Evolutionary conservation across 176 grass and related monocot species (phyloP).

Genomic region (Eragrostis curvula): DNA sequence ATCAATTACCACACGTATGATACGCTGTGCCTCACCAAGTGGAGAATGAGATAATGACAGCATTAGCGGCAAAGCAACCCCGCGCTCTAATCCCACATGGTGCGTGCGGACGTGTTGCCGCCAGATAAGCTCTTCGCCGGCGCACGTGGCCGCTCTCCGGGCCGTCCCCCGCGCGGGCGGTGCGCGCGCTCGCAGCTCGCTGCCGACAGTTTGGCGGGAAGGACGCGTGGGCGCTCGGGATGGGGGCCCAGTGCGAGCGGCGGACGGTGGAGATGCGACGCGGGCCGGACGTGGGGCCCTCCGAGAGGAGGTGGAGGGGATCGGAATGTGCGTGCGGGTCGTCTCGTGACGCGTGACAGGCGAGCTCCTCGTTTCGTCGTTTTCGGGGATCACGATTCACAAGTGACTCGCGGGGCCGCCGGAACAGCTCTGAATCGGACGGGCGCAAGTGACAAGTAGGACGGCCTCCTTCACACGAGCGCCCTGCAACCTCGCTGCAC

Average conservation of each 20-base stretch:
- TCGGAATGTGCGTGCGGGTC: conserved; percentile 3
- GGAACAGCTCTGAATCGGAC: neutral
- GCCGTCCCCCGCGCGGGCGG: neutral
- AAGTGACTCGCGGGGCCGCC: conserved; percentile 25
- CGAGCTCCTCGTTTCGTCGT: conserved; percentile 2
- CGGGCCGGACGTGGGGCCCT: too few species aligned
- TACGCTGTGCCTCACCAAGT: neutral
- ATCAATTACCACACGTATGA: neutral
- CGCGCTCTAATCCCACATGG: neutral
- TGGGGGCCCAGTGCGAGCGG: neutral
- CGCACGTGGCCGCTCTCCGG: neutral
- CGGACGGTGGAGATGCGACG: neutral
- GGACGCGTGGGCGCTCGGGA: conserved; percentile 10
- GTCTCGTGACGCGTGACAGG: conserved; percentile 6
- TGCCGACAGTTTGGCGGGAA: conserved; percentile 23
- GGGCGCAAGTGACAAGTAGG: neutral
- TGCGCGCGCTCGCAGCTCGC: neutral
- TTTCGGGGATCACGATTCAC: conserved; percentile 22
- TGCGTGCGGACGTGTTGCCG: conserved; percentile 14
- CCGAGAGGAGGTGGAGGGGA: too few species aligned
- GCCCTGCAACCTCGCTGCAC: too few species aligned
- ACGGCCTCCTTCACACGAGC: neutral
- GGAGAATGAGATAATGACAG: conserved; percentile 1
- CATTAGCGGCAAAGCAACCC: conserved; percentile 22
- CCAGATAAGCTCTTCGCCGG: conserved; percentile 7